Conservation (phyloP, 306 rosid genomes). For the Boehmeria nivea region DNA sequence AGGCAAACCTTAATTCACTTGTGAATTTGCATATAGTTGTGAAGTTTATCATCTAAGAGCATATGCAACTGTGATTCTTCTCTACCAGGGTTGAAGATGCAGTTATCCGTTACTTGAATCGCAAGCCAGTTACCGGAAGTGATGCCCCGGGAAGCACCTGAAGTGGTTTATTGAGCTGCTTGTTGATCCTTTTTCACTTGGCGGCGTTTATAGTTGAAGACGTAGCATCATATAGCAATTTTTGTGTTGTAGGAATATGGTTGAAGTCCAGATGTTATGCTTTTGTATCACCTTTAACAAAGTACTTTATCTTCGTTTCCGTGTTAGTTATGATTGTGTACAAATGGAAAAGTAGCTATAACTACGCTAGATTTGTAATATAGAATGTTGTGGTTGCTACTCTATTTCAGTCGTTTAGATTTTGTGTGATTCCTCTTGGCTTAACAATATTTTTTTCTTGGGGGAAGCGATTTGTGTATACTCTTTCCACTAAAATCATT, state of each 20-base stretch:
- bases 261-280: no score
- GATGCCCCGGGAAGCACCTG: conserved; percentile 86
- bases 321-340: conserved; percentile 17
- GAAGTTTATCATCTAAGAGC: neutral
- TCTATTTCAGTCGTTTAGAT: no score
- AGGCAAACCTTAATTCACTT: no score
- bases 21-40: no score
- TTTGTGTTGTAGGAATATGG: conserved; percentile 20
- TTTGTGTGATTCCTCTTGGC: no score
- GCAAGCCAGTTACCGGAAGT: conserved; percentile 72
- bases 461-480: no score
- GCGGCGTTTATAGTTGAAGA: conserved; percentile 27
- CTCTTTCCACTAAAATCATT: no score
- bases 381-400: no score
- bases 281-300: conserved; percentile 13
- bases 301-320: conserved; percentile 7
- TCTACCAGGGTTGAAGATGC: conserved; percentile 96
- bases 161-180: conserved; percentile 33
- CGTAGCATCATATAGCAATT: conserved; percentile 9
- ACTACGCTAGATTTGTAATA: no score
- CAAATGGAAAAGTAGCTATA: no score
- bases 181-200: neutral
- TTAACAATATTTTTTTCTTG: no score
- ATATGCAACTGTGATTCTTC: conserved; percentile 8
- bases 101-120: conserved; percentile 87